Conservation (phyloP, 805 yeast genomes). For the Pichia nanzhaoensis region DNA sequence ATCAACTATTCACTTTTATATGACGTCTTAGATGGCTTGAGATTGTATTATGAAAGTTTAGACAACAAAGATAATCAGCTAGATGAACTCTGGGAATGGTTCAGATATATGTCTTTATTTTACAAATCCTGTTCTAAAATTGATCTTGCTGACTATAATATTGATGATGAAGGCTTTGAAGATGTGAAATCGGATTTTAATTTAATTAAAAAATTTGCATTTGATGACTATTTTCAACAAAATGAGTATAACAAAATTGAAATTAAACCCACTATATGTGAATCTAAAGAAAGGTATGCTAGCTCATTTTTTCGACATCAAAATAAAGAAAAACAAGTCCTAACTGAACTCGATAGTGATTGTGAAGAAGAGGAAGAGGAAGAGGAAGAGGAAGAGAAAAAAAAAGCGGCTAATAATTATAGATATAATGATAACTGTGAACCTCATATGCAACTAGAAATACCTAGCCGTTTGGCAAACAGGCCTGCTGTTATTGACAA, state of each 20-base stretch:
- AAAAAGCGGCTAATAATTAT: no score
- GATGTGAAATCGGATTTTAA: conserved; percentile 32
- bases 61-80: conserved; percentile 17
- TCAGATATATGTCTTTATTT: conserved; percentile 30
- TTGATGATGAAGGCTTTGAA: conserved; percentile 37
- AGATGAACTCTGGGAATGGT: conserved; percentile 24
- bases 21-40: conserved; percentile 21
- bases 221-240: conserved; percentile 22
- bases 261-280: conserved; percentile 15
- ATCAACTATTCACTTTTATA: conserved; percentile 23
- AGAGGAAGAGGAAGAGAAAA: no score
- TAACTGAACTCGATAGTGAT: conserved; percentile 3
- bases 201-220: conserved; percentile 21
- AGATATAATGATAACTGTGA: neutral
- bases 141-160: conserved; percentile 39
- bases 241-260: conserved; percentile 23
- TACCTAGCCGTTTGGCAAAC: conserved; percentile 21
- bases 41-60: conserved; percentile 13
- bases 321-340: no score
- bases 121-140: conserved; percentile 45
- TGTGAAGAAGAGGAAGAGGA: conserved; percentile 10
- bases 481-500: conserved; percentile 24
- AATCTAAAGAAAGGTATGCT: neutral
- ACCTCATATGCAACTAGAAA: conserved; percentile 14
- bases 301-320: no score